Evolutionary conservation across 805 yeast genomes (phyloP), one percentile per base, ranked within the genome.

Genomic region (Kluyveromyces aestuarii): DNA sequence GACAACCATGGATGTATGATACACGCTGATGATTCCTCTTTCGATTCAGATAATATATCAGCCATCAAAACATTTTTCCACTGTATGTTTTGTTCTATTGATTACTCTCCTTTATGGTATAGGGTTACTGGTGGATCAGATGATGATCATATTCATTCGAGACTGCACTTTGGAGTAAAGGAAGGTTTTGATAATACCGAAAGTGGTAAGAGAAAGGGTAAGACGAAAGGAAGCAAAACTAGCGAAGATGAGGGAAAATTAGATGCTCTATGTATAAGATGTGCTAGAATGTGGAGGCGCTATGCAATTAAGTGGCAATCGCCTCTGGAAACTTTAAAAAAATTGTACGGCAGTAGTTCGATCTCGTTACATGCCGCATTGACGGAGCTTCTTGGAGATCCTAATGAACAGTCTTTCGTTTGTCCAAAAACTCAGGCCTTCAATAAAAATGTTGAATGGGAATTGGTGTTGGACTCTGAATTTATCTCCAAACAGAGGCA

Each of bases 271-370:
- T 91, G 99, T 63, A 67, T 75, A 27, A 72, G 98, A 47, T 91
- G 99, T 70, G 96, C 96, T 0, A 74, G 85, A 50, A 61, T 93
- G 27, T 91, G 98, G 98, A 75, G 96, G 63, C 70, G 95, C 38
- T 91, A 91, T 64, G 96, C 89, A 0, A 81, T 87, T 0, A 73
- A 72, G 9, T 93, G 98, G 98, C 87, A 82, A 54, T 80, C 79
- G 35, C 96, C 96, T 0, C 55, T 67, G 21, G 88, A 82, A 47
- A 80, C 87, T 0, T 65, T 80, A 40, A 77, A 73, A 60, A 79
- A 76, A 50, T 35, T 66, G 16, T 47, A 55, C 47, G 68, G 67
- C 1, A 55, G 55, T 18, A 55, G 55, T 48, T 45, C 41, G 16
- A 27, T 50, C 16, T 54, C 48, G 27, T 41, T 55, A 27, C 49